A percentile compares a stretch with the other conserved stretches of the same genome.
Evolutionary conservation across 1,284 basidiomycete species (phyloP).

Genomic region (Veloboletus limbatus): DNA sequence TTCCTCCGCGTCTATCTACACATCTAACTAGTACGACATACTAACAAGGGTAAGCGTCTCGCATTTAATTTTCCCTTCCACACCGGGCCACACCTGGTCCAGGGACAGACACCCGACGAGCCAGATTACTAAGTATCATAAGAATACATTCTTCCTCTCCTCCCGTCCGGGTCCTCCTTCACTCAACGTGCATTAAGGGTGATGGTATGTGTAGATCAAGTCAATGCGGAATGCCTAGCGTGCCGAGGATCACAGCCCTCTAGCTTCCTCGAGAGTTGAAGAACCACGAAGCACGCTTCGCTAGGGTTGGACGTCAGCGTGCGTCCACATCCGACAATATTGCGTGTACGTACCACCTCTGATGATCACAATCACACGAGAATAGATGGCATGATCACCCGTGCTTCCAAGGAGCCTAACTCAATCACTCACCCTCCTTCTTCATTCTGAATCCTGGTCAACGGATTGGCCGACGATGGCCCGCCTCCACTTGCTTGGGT

Average conservation of each 20-base stretch:
- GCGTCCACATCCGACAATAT: conserved; percentile 8
- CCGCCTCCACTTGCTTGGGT: conserved; percentile 43
- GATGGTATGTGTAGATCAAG: conserved; percentile 37
- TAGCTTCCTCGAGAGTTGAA: conserved; percentile 69
- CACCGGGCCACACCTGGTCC: conserved; percentile 23
- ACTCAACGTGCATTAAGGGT: conserved; percentile 32
- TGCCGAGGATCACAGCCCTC: conserved; percentile 17
- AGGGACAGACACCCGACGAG: conserved; percentile 21
- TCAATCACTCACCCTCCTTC: conserved; percentile 64
- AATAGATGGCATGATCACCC: conserved; percentile 18
- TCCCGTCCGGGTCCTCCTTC: conserved; percentile 7
- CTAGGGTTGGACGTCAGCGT: conserved; percentile 40
- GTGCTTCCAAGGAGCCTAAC: conserved; percentile 23
- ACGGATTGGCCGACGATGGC: conserved; percentile 52
- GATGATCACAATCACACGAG: conserved; percentile 12
- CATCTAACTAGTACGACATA: conserved; percentile 24
- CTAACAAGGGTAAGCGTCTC: conserved; percentile 17
- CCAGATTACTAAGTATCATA: conserved; percentile 31
- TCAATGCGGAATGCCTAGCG: conserved; percentile 24
- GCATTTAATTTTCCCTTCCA: conserved; percentile 26
- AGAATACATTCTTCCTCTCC: conserved; percentile 17
- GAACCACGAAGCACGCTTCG: conserved; percentile 87
- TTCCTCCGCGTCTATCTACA: conserved; percentile 13
- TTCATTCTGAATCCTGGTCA: conserved; percentile 74
- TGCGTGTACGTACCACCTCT: conserved; percentile 43